These are phyloP conservation scores for Aureobasidium pullulans DNA, from an alignment of 2,329 filamentous ascomycete genomes.

Conservation along the genomic window DNA sequence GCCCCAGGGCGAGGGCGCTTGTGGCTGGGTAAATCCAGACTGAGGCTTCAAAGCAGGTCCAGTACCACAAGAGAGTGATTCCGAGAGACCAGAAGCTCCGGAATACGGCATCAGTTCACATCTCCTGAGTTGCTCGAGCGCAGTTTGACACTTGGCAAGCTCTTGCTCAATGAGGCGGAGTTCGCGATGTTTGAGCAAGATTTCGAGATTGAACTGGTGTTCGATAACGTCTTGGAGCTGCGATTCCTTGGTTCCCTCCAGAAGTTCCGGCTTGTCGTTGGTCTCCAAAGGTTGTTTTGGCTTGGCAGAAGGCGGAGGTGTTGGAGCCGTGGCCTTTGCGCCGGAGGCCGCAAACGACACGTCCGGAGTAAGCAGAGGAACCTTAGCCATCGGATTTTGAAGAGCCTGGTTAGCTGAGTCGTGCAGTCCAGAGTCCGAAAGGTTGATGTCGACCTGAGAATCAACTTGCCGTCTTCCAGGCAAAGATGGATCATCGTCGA, in stretches of 20 bases:
- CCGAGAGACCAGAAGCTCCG: conserved; percentile 57
- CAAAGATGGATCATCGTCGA: background rate
- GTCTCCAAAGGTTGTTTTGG: background rate
- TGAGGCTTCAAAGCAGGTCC: conserved; percentile 61
- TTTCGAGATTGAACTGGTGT: conserved; percentile 83
- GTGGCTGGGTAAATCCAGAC: conserved; percentile 58
- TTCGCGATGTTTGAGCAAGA: conserved; percentile 90
- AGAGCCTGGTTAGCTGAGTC: background rate
- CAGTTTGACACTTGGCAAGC: conserved; percentile 88
- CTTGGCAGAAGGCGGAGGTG: background rate
- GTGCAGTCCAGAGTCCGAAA: background rate
- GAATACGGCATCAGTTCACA: conserved; percentile 91
- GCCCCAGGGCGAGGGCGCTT: conserved; percentile 81
- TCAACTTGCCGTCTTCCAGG: background rate
- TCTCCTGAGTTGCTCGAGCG: conserved; percentile 85
- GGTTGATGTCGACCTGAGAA: background rate
- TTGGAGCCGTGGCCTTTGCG: too few species aligned
- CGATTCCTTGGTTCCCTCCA: conserved; percentile 28
- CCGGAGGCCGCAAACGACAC: background rate
- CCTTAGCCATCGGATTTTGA: background rate
- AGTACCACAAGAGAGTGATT: conserved; percentile 64
- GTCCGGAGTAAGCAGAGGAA: background rate
- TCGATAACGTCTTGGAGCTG: conserved; percentile 66
- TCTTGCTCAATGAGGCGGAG: conserved; percentile 91
- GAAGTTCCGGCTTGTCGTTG: background rate